Percentiles rank a stretch among this genome's conserved stretches.
Evolutionary conservation across 441 rosid species (phyloP).

Genomic region (Metrosideros polymorpha): DNA sequence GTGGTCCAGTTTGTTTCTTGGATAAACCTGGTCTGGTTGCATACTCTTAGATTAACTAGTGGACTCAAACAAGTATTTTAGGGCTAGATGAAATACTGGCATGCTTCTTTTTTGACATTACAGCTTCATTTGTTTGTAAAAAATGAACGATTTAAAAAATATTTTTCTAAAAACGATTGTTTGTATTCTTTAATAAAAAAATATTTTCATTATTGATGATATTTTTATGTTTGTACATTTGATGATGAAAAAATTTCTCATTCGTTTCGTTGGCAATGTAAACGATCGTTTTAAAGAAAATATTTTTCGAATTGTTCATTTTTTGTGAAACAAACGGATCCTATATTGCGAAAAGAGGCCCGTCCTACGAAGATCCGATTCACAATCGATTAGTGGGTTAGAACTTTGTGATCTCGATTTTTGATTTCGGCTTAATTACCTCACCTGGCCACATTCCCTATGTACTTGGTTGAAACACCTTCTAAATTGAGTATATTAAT

Average conservation of each 20-base stretch:
- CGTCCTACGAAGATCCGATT: not conserved
- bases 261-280: too few species aligned
- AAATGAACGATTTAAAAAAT: too few species aligned
- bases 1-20: fast-evolving
- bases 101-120: not conserved
- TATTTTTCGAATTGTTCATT: too few species aligned
- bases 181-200: too few species aligned
- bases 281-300: too few species aligned
- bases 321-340: too few species aligned
- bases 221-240: too few species aligned
- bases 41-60: not conserved
- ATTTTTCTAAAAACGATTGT: too few species aligned
- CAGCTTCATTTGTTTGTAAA: too few species aligned
- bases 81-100: not conserved
- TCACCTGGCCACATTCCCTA: not conserved
- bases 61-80: not conserved
- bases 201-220: too few species aligned
- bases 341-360: not conserved
- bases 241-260: too few species aligned
- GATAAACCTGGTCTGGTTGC: too few species aligned
- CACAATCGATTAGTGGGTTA: not conserved
- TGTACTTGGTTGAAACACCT: not conserved
- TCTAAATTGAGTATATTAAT: not conserved
- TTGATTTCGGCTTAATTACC: not conserved
- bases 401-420: not conserved